Evolutionary conservation across 441 rosid species (phyloP).

Genomic region (Manihot esculenta): DNA sequence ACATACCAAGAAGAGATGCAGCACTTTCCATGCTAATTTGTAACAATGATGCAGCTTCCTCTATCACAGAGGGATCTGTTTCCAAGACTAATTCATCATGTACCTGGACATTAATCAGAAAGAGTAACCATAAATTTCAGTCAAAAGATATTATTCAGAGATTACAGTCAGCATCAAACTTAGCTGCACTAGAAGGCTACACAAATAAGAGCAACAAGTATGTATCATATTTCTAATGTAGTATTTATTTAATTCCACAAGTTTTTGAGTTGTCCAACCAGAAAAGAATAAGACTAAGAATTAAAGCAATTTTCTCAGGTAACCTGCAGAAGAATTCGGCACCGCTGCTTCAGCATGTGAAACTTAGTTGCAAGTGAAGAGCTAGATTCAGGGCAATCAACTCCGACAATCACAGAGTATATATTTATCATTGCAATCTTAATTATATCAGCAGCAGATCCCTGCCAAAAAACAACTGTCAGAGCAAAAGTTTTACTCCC

Average conservation of each 20-base stretch:
- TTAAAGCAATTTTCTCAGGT: slow-evolving; percentile 14
- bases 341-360: slow-evolving; percentile 66
- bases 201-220: not conserved
- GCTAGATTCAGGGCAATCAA: slow-evolving; percentile 36
- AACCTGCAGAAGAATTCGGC: slow-evolving; percentile 93
- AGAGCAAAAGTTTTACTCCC: too few relatives aligned
- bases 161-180: not conserved
- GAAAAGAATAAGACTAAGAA: not conserved
- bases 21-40: slow-evolving; percentile 83
- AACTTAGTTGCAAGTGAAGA: slow-evolving; percentile 45
- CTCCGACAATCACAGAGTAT: slow-evolving; percentile 52
- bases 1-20: slow-evolving; percentile 68
- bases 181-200: slow-evolving; percentile 7
- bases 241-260: not conserved
- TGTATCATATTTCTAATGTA: not conserved
- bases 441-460: slow-evolving; percentile 97
- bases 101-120: slow-evolving; percentile 44
- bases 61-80: slow-evolving; percentile 67
- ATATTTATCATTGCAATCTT: slow-evolving; percentile 93
- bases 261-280: not conserved
- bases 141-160: not conserved
- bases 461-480: slow-evolving; percentile 46
- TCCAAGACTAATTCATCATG: slow-evolving; percentile 96
- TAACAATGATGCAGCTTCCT: slow-evolving; percentile 74
- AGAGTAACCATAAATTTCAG: slow-evolving; percentile 14